Evolutionary conservation across 2,329 filamentous ascomycete species (phyloP), one percentile per base, ranked within the genome.

Genomic region (Podosphaera fusca): DNA sequence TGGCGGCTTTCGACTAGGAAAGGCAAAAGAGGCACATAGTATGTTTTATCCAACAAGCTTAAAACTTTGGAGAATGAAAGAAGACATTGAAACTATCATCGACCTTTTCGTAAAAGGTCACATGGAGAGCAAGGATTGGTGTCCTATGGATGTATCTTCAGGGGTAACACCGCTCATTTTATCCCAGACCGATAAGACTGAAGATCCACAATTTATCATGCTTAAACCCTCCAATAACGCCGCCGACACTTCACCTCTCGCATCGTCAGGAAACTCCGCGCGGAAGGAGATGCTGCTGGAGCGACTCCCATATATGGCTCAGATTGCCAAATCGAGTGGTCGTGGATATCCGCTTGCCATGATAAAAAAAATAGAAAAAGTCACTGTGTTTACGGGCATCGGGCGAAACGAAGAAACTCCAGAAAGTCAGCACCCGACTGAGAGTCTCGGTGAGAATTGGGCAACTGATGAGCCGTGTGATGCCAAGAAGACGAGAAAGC

Each of bases 31-130:
- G 64, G 78, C 84, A 0, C 83, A 82, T 70, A 89, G 85, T 65
- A 95, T 98, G 86, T 94, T 89, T 63, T 98, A 92, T 65, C 92
- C 92, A 0, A 81, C 81, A 0, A 87, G 84, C 57, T 72, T 94
- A 47, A 87, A 87, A 63, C 69, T 95, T 9, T 95, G 89, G 87
- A 78, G 83, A 59, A 77, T 81, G 57, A 84, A 80, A 60, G 89
- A 96, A 66, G 89, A 95, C 67, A 75, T 90, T 4, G 83, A 87
- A 59, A 81, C 79, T 0, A 68, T 87, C 1, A 71, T 94, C 0
- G 84, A 87, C 58, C 65, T 82, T 58, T 86, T 84, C 75, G 79
- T 81, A 0, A 73, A 75, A 0, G 77, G 75, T 55, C 70, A 82
- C 29, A 75, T 83, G 40, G 76, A 74, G 56, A 77, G 78, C 2